These are phyloP conservation scores for Pyrenochaeta sp. DNA, from an alignment of 2,329 filamentous ascomycete genomes.

Conservation along the genomic window DNA sequence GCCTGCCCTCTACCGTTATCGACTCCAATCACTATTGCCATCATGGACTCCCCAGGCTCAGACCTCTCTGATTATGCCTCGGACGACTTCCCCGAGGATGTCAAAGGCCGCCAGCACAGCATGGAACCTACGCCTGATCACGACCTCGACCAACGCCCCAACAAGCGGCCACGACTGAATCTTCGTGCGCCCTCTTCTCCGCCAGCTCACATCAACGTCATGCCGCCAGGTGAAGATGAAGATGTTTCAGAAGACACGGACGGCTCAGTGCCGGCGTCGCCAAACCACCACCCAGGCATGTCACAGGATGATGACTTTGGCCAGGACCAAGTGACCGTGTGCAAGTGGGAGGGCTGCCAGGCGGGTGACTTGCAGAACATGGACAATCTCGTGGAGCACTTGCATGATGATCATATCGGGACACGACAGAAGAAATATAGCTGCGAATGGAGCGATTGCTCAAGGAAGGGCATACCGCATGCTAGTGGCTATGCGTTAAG, in stretches of 20 bases:
- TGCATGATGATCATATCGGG: slow-evolving; percentile 91
- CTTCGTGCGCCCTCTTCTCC: slow-evolving; percentile 44
- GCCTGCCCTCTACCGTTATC: slow-evolving; percentile 4
- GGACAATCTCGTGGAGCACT: slow-evolving; percentile 61
- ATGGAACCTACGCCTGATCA: slow-evolving; percentile 54
- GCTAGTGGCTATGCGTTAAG: slow-evolving; percentile 95
- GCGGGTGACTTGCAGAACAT: slow-evolving; percentile 60
- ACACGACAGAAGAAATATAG: slow-evolving; percentile 55
- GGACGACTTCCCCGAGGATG: slow-evolving; percentile 68
- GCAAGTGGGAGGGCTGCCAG: slow-evolving; percentile 62
- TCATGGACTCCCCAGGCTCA: slow-evolving; percentile 65
- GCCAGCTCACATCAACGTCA: slow-evolving; percentile 31
- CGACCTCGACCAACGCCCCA: slow-evolving; percentile 56
- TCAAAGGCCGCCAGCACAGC: slow-evolving; percentile 58
- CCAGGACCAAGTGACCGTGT: slow-evolving; percentile 57
- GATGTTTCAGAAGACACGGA: slow-evolving; percentile 92
- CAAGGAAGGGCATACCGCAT: slow-evolving; percentile 86
- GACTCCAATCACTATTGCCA: slow-evolving; percentile 1
- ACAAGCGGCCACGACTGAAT: slow-evolving; percentile 49
- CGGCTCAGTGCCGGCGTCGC: slow-evolving; percentile 71
- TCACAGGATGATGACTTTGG: slow-evolving; percentile 53
- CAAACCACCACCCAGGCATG: slow-evolving; percentile 52
- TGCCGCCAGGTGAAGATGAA: slow-evolving; percentile 50
- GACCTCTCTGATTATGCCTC: slow-evolving; percentile 71
- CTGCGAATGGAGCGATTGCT: slow-evolving; percentile 70